Evolutionary conservation across 2,329 filamentous ascomycete genomes (phyloP).

Genomic region (Penicillium carneum): DNA sequence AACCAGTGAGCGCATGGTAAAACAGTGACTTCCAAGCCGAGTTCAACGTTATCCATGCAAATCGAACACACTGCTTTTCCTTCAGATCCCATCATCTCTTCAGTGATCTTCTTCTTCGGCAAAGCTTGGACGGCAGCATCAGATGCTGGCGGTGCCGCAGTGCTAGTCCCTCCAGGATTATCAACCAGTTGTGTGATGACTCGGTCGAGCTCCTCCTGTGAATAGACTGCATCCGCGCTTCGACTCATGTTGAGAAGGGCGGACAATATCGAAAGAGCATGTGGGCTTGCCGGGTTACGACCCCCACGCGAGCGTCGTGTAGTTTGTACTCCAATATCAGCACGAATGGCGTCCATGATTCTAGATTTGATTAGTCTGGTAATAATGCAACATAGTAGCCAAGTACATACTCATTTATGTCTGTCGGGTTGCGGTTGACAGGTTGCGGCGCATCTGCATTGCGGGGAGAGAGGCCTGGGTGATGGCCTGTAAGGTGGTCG

Average conservation of each 20-base stretch:
- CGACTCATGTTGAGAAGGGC: slow-evolving; percentile 50
- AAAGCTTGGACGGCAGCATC: slow-evolving; percentile 75
- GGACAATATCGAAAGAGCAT: slow-evolving; percentile 57
- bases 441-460: slow-evolving; percentile 61
- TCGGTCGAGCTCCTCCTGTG: slow-evolving; percentile 86
- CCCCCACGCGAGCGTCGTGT: slow-evolving; percentile 26
- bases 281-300: slow-evolving; percentile 29
- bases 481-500: slow-evolving; percentile 22
- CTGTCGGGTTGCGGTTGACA: slow-evolving; percentile 55
- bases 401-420: slow-evolving; percentile 57
- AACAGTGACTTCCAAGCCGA: slow-evolving; percentile 75
- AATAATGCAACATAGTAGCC: slow-evolving; percentile 1
- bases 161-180: slow-evolving; percentile 69
- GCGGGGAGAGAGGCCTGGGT: slow-evolving; percentile 56
- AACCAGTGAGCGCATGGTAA: slow-evolving; percentile 95
- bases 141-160: slow-evolving; percentile 82
- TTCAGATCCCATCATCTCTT: slow-evolving; percentile 72
- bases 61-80: slow-evolving; percentile 85
- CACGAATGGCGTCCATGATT: slow-evolving; percentile 41
- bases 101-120: slow-evolving; percentile 73
- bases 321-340: slow-evolving; percentile 28
- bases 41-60: slow-evolving; percentile 83
- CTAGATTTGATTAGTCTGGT: slow-evolving; percentile 28
- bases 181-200: slow-evolving; percentile 91
- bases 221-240: slow-evolving; percentile 83